Conservation (phyloP, 2,329 filamentous ascomycete genomes). For the Stenocarpella maydis region DNA sequence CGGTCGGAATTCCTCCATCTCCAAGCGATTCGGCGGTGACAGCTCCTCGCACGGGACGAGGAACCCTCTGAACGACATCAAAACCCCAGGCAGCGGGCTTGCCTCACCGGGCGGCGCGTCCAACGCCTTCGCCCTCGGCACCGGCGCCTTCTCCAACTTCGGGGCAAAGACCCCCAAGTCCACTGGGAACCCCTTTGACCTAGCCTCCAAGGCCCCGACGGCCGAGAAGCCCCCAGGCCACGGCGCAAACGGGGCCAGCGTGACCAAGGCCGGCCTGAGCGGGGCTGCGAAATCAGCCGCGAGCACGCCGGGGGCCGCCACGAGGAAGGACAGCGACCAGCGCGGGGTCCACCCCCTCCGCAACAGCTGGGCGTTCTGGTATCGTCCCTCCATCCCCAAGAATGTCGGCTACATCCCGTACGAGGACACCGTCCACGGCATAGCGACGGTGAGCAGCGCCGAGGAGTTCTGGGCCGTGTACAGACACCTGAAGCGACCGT, state of each 20-base stretch:
- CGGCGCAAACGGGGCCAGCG: conserved; percentile 42
- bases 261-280: conserved; percentile 56
- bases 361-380: conserved; percentile 96
- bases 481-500: conserved; percentile 87
- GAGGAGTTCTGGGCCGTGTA: conserved; percentile 95
- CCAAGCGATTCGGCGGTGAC: conserved; percentile 79
- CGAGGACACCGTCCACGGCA: conserved; percentile 91
- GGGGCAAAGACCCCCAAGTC: conserved; percentile 91
- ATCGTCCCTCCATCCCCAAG: conserved; percentile 94
- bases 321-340: conserved; percentile 35
- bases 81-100: conserved; percentile 73
- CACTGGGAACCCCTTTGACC: conserved; percentile 81
- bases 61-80: conserved; percentile 81
- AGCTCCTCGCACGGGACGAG: conserved; percentile 76
- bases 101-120: conserved; percentile 80
- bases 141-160: conserved; percentile 96
- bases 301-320: conserved; percentile 49
- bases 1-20: conserved; percentile 68
- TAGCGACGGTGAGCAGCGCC: conserved; percentile 81
- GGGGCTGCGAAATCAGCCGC: conserved; percentile 50
- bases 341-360: conserved; percentile 69
- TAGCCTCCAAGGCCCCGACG: conserved; percentile 68
- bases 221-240: conserved; percentile 70
- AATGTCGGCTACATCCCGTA: conserved; percentile 89
- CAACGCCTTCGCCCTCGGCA: conserved; percentile 91